A percentile compares a stretch with the other conserved stretches of the same genome.
Conservation (phyloP, 1,284 basidiomycete species). For the Schizopora paradoxa region DNA sequence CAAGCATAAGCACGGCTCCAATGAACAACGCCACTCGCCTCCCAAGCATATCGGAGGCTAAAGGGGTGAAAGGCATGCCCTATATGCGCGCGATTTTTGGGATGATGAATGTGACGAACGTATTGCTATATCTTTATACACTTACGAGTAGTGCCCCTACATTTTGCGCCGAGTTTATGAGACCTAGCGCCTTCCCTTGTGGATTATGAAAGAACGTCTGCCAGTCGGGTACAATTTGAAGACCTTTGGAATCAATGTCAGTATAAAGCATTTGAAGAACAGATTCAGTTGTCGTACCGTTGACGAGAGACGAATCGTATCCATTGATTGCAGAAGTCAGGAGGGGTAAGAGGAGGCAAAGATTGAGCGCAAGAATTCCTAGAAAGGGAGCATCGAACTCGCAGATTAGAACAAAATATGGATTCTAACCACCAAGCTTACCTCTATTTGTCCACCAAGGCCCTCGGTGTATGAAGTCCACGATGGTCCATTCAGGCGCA, state of each 20-base stretch:
- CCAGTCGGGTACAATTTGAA: constrained; percentile 63
- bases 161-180: constrained; percentile 58
- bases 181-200: constrained; percentile 44
- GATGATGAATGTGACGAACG: no score
- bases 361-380: constrained; percentile 58
- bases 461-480: constrained; percentile 22
- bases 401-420: background rate
- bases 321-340: constrained; percentile 58
- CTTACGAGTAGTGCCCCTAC: constrained; percentile 52
- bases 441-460: constrained; percentile 34
- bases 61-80: constrained; percentile 56
- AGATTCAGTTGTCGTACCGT: constrained; percentile 36
- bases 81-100: constrained; percentile 24
- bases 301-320: constrained; percentile 56
- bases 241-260: constrained; percentile 31
- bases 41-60: constrained; percentile 51
- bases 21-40: constrained; percentile 51
- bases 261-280: background rate
- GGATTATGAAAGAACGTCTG: constrained; percentile 49
- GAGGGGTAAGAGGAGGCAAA: constrained; percentile 53
- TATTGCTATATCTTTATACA: no score
- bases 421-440: no score
- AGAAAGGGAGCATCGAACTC: background rate
- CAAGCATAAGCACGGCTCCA: constrained; percentile 55
- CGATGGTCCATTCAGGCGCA: constrained; percentile 13